A percentile compares a stretch with the other conserved stretches of the same genome.
Conservation (phyloP, 2,329 filamentous ascomycete species). For the Aspergillus ochraceus region DNA sequence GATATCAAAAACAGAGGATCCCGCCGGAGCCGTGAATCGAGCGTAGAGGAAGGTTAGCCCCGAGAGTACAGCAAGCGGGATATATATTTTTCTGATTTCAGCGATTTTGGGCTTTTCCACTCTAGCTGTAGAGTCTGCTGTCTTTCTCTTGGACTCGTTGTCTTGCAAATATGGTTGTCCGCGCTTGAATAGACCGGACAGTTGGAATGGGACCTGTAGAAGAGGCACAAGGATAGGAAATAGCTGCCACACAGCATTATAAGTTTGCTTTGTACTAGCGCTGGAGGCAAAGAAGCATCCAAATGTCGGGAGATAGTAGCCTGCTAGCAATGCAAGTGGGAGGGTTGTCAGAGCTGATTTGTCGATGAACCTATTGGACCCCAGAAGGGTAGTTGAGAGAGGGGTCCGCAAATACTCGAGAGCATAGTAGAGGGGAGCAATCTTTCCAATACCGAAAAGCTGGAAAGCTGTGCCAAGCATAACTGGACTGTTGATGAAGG, state of each 20-base stretch:
- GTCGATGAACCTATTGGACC: neutral
- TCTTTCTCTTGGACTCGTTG: no score
- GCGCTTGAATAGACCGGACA: neutral
- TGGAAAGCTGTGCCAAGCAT: neutral
- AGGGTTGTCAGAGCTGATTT: neutral
- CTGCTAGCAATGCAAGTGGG: neutral
- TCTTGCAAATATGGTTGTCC: no score
- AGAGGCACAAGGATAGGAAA: constrained; percentile 8
- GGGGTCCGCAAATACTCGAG: constrained; percentile 5
- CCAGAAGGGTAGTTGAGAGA: neutral
- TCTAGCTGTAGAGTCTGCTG: no score
- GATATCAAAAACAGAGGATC: neutral
- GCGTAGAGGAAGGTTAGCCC: constrained; percentile 1
- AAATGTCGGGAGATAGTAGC: constrained; percentile 7
- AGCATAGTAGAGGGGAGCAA: constrained; percentile 7
- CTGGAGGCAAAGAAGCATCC: constrained; percentile 2
- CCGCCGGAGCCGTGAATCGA: neutral
- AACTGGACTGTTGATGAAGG: neutral
- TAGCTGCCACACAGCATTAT: constrained; percentile 7
- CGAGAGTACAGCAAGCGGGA: constrained; percentile 1
- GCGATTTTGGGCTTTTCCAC: neutral
- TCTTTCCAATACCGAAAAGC: constrained; percentile 4
- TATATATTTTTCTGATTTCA: neutral
- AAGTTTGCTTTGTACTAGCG: neutral
- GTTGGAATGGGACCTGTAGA: neutral